Conservation (phyloP, 1,284 basidiomycete genomes). For the Cryptococcus deneoformans region DNA sequence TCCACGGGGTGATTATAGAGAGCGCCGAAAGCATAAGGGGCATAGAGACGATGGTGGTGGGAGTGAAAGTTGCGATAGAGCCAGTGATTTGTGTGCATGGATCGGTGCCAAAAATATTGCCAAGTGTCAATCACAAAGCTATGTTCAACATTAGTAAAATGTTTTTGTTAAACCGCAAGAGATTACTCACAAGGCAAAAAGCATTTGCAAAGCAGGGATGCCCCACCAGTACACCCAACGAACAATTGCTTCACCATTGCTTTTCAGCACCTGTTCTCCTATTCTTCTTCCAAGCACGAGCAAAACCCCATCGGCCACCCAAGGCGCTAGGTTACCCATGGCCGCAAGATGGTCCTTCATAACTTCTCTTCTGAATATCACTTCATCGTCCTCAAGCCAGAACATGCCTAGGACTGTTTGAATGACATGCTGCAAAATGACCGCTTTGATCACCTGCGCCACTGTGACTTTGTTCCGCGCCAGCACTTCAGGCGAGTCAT, state of each 20-base stretch:
- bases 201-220: constrained; percentile 71
- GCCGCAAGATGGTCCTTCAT: constrained; percentile 56
- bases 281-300: constrained; percentile 51
- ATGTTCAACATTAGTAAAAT: constrained; percentile 9
- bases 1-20: constrained; percentile 98
- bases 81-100: constrained; percentile 86
- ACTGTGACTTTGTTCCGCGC: constrained; percentile 73
- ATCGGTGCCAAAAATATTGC: constrained; percentile 95
- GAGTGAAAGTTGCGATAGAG: constrained; percentile 92
- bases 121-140: constrained; percentile 96
- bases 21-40: constrained; percentile 95
- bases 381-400: constrained; percentile 62
- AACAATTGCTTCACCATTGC: constrained; percentile 57
- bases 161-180: background rate
- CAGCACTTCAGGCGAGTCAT: constrained; percentile 78
- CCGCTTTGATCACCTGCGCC: constrained; percentile 68
- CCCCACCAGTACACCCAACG: constrained; percentile 93
- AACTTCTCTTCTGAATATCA: constrained; percentile 36
- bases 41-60: constrained; percentile 93
- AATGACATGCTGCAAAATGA: constrained; percentile 77
- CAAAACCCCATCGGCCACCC: constrained; percentile 52
- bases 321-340: constrained; percentile 52
- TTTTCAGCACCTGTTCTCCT: constrained; percentile 47
- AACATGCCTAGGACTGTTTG: constrained; percentile 75
- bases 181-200: constrained; percentile 74